Base-by-base conservation (phyloP, 176 grass and related monocot species). In the Triticum urartu region DNA sequence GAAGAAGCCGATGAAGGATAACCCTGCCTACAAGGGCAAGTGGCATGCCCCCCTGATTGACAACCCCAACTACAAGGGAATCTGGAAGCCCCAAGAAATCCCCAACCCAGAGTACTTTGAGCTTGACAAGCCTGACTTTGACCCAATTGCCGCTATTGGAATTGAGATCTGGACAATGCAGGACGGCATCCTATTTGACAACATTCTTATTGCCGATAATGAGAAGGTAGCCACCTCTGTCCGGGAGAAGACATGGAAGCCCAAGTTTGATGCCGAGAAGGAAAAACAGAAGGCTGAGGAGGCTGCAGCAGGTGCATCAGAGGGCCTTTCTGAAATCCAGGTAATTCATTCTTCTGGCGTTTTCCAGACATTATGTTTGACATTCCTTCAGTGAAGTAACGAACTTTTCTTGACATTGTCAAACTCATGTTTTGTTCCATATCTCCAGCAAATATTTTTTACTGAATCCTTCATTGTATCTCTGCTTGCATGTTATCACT, bases 101-200 rank as follows among this genome's bases (percentile, higher is more conserved):
- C 89, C 94, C 79, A 99, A 99, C 83, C 97, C 97, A 20, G 97
- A 94, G 17, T 96, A 93, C 82, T 99, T 99, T 25, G 97, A 96
- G 83, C 94, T 99, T 58, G 90, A 90, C 24, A 93, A 78, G 36
- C 97, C 97, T 56, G 81, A 96, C 54, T 96, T 87, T 38, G 97
- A 96, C 82, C 85, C 97, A 34, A 99, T 99, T 80, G 83, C 79
- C 9, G 94, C 97, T 63, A 89, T 99, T 79, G 97, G 97, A 59
- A 96, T 99, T 48, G 97, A 99, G 94, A 99, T 99, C 88, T 99
- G 94, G 97, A 99, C 97, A 4, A 97, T 99, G 97, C 97, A 99
- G 71, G 97, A 99, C 79, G 97, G 97, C 30, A 91, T 99, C 85
- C 66, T 99, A 63, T 99, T 99, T 62, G 94, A 94, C 81, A 96